Evolutionary conservation across 495 filamentous ascomycete species (phyloP), one percentile per base, ranked within the genome.

Genomic region (Neurospora sp.): DNA sequence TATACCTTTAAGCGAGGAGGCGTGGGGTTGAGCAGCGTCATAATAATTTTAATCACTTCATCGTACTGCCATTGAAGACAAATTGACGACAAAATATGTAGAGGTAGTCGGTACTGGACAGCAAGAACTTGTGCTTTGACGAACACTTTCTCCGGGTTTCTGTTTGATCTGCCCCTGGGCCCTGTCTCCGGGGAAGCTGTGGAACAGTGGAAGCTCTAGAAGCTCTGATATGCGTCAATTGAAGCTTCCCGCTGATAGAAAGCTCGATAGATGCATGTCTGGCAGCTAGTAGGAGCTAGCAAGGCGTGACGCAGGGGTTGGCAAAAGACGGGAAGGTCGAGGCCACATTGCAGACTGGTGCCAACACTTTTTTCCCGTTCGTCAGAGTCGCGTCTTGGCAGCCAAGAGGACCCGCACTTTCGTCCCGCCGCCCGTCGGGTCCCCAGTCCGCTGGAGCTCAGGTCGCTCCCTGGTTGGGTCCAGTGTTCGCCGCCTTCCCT

Each of bases 261-360:
- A 61, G 22, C 53, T 31, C 10, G 53, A 16, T 61, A 61, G 5
- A 61, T 61, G 53, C 53, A 61, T 61, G 31, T 61, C 16, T 31
- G 7, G 53, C 22, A 61, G 53, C 53, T 61, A 61, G 12, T 61
- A 3, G 22, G 3, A 61, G 53, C 53, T 61, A 61, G 22, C 22
- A 22, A 61, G n/a, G 53, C 20, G 20, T 59, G 48, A 59, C 48
- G 53, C 53, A 65, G 53, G 53, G 53, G 53, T 18, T 65, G 53
- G 53, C 53, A 35, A 53, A 53, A 53, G 53, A 35, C 22, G 20
- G 48, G 22, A 27, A 44, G 14, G 59, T 35, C 68, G 53, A 74
- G 72, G 72, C 72, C 75, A 78, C 75, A 78, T 78, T 76, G 75
- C 76, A 76, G 61, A 72, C 61, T 18, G 20, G 38, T 16, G 39